Base-by-base conservation (phyloP, 495 filamentous ascomycete species). In the Aspergillus cavernicola region DNA sequence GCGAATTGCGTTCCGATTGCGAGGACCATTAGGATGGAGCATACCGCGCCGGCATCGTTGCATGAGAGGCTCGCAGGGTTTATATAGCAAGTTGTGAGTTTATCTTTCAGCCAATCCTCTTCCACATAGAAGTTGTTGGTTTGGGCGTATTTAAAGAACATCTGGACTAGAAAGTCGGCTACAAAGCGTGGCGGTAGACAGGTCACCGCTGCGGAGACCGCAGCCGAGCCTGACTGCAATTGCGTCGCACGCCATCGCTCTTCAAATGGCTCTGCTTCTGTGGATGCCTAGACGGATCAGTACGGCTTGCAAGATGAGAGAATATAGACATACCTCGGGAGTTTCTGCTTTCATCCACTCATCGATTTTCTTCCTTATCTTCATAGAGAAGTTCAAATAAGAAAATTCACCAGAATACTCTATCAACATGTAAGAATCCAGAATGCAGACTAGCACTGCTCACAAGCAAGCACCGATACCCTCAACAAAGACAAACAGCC, bases 1-100 rank as follows among this genome's bases (percentile, higher is more conserved):
- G 75, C 74, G 56, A 78, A 80, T 53, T 80, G 77, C 3, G 76
- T 79, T n/a, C 77, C 77, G 9, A 80, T 71, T 1, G 77, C 77
- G 6, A 80, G 57, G 2, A 76, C 68, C 72, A 77, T 78, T 28
- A 79, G 57, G 11, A 80, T 70, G n/a, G 70, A 61, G 55, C 75
- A 77, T 8, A 78, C 66, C 1, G 68, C 69, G 3, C 67, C 68
- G 0, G 75, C 71, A 60, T 79, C 77, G 22, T 73, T 68, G n/a
- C 68, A 68, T 6, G 69, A 69, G 3, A 79, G 60, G n/a, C 63
- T 67, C 2, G 61, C 60, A 0, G 73, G 71, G 16, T 72, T 64
- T 1, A 65, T 74, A 52, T 80, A 77, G 38, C 74, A 75, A 4
- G 67, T 64, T 29, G 69, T 66, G 19, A 80, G 52, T 37, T 77